phyloP scores from a whole-genome alignment of 768 basidiomycete genomes.

The Pisolithus marmoratus region DNA sequence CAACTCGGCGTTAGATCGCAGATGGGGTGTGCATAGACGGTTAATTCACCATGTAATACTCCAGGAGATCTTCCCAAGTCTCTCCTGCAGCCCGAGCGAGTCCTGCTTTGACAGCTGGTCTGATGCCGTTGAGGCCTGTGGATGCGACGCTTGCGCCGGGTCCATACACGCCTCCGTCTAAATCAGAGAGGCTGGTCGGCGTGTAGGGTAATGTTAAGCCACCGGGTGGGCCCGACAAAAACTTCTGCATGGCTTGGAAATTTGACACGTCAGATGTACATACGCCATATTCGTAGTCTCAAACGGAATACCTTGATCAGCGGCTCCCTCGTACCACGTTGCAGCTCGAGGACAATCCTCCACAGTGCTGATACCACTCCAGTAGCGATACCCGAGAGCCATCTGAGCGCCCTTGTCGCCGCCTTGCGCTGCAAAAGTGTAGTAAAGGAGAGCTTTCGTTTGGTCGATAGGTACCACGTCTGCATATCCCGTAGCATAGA shows the following conservation, averaged over 20 bases:
- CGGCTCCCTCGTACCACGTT: slow-evolving; percentile 85
- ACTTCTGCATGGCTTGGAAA: slow-evolving; percentile 67
- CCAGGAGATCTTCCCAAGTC: slow-evolving; percentile 88
- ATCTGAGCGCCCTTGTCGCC: slow-evolving; percentile 86
- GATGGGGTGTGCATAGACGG: not conserved
- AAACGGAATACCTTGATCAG: slow-evolving; percentile 62
- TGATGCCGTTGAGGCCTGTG: slow-evolving; percentile 65
- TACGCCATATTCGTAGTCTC: not conserved
- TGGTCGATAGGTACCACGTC: slow-evolving; percentile 59
- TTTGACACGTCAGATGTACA: slow-evolving; percentile 1
- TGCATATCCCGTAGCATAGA: slow-evolving; percentile 81
- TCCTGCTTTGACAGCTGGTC: slow-evolving; percentile 80
- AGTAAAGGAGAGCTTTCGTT: slow-evolving; percentile 82
- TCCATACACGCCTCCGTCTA: slow-evolving; percentile 90
- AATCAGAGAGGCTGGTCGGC: slow-evolving; percentile 78
- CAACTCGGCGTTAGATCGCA: slow-evolving; percentile 1
- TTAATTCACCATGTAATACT: slow-evolving; percentile 74
- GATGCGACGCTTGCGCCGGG: slow-evolving; percentile 93
- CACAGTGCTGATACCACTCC: slow-evolving; percentile 89
- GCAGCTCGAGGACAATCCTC: slow-evolving; percentile 83
- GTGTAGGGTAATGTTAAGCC: slow-evolving; percentile 82
- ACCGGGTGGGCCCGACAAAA: slow-evolving; percentile 83
- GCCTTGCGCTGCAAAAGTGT: slow-evolving; percentile 89
- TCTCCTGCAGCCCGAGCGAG: slow-evolving; percentile 82
- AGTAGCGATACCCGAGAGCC: slow-evolving; percentile 90